Evolutionary conservation across 768 basidiomycete species (phyloP).

Genomic region (Xerocomellus amylosporus): DNA sequence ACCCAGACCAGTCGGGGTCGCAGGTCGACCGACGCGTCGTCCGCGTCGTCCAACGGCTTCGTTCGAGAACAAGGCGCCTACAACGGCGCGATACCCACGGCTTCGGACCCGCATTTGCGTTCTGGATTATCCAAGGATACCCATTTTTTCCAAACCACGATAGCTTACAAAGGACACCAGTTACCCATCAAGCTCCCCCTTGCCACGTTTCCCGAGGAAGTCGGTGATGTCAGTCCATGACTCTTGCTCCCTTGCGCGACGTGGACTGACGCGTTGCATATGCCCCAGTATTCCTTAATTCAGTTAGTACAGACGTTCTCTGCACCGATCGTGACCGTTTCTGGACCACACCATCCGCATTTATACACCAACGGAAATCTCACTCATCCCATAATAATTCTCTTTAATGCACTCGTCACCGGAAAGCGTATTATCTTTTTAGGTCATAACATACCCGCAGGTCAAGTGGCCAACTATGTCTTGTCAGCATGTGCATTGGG

Average conservation of each 20-base stretch:
- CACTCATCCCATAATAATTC: slow-evolving; percentile 91
- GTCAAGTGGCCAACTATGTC: slow-evolving; percentile 87
- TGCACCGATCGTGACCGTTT: slow-evolving; percentile 51
- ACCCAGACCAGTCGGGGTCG: slow-evolving; percentile 51
- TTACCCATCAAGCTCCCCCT: slow-evolving; percentile 91
- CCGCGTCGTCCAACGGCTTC: slow-evolving; percentile 53
- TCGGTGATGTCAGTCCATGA: slow-evolving; percentile 78
- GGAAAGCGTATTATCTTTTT: slow-evolving; percentile 96
- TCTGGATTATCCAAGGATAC: slow-evolving; percentile 75
- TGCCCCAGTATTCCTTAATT: slow-evolving; percentile 81
- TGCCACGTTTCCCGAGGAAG: slow-evolving; percentile 88
- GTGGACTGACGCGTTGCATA: slow-evolving; percentile 11
- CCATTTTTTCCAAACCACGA: slow-evolving; percentile 86
- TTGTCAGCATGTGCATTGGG: slow-evolving; percentile 92
- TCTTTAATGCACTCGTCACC: slow-evolving; percentile 95
- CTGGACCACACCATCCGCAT: slow-evolving; percentile 84
- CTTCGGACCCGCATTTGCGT: slow-evolving; percentile 47
- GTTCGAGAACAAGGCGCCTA: slow-evolving; percentile 41
- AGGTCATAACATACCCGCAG: slow-evolving; percentile 85
- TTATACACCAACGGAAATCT: slow-evolving; percentile 86
- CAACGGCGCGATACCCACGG: slow-evolving; percentile 38
- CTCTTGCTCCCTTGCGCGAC: neutral
- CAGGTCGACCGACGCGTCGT: slow-evolving; percentile 71
- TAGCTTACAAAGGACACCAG: slow-evolving; percentile 78
- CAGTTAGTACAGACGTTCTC: slow-evolving; percentile 86